These are phyloP conservation scores for Erodium texanum DNA, from an alignment of 441 rosid species.

Conservation along the genomic window DNA sequence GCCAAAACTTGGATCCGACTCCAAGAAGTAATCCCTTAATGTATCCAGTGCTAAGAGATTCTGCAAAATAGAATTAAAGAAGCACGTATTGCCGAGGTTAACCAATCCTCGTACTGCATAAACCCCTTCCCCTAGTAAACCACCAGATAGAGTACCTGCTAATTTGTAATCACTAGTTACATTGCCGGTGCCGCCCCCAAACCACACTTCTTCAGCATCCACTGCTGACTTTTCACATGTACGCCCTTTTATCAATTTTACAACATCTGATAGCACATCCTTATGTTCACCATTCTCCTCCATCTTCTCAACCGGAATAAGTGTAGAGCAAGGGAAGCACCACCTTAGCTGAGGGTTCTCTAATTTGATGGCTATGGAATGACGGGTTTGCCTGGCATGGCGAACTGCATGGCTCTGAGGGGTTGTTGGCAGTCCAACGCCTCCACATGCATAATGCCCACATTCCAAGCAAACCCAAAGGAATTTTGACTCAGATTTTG, in stretches of 20 bases:
- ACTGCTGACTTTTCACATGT: slow-evolving; percentile 25
- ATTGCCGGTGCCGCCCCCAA: slow-evolving; percentile 40
- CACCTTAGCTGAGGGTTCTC: slow-evolving; percentile 72
- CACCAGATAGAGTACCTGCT: slow-evolving; percentile 23
- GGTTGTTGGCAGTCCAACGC: slow-evolving; percentile 71
- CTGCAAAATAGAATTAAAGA: slow-evolving; percentile 88
- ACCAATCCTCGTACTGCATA: slow-evolving; percentile 64
- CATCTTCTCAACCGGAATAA: slow-evolving; percentile 53
- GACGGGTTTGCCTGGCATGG: slow-evolving; percentile 57
- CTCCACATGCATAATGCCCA: slow-evolving; percentile 79
- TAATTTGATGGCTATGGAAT: slow-evolving; percentile 64
- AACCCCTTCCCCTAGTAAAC: slow-evolving; percentile 39
- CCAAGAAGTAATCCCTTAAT: slow-evolving; percentile 47
- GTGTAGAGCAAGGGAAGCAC: slow-evolving; percentile 63
- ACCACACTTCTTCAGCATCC: slow-evolving; percentile 51
- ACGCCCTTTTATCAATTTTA: slow-evolving; percentile 55
- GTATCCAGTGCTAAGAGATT: slow-evolving; percentile 64
- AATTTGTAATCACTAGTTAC: slow-evolving; percentile 15
- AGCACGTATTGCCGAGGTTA: slow-evolving; percentile 93
- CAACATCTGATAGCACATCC: slow-evolving; percentile 43
- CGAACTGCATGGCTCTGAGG: slow-evolving; percentile 63
- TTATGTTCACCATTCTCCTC: slow-evolving; percentile 51
- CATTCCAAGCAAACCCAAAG: slow-evolving; percentile 91
- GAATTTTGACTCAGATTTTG: slow-evolving; percentile 35
- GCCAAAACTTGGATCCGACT: slow-evolving; percentile 41